Evolutionary conservation across 176 grass and related monocot genomes (phyloP).

Genomic region (Guadua angustifolia): DNA sequence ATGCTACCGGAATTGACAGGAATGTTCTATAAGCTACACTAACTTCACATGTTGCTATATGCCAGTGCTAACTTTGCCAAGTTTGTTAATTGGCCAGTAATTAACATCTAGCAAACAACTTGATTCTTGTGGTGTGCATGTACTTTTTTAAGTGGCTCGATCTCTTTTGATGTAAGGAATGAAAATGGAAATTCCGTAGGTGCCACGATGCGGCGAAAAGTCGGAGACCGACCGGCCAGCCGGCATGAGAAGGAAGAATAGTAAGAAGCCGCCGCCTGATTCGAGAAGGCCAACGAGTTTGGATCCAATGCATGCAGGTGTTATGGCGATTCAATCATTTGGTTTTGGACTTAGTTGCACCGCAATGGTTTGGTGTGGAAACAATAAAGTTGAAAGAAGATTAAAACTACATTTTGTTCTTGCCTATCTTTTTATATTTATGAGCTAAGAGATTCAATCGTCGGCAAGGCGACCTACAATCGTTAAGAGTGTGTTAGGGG

Average conservation of each 20-base stretch:
- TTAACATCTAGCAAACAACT: not conserved
- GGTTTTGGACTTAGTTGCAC: not conserved
- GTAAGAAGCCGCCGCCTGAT: not conserved
- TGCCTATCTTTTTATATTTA: no score
- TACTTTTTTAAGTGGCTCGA: not conserved
- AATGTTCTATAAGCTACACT: constrained; percentile 14
- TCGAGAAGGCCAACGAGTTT: not conserved
- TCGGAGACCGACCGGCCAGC: no score
- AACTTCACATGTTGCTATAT: constrained; percentile 25
- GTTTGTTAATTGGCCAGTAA: not conserved
- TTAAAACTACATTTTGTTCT: no score
- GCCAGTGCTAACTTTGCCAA: not conserved
- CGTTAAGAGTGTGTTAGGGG: no score
- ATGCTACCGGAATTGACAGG: not conserved
- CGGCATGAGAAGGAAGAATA: no score
- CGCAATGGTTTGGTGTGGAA: not conserved
- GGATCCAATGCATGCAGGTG: not conserved
- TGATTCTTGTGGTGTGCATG: not conserved
- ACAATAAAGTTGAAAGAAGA: no score
- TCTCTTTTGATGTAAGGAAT: not conserved
- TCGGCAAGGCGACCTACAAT: no score
- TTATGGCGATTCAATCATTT: not conserved
- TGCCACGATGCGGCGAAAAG: no score
- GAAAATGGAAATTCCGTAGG: not conserved
- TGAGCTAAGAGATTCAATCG: no score